A percentile compares a stretch with the other conserved stretches of the same genome.
Conservation (phyloP, 805 yeast genomes). For the Metschnikowia colocasiae region DNA sequence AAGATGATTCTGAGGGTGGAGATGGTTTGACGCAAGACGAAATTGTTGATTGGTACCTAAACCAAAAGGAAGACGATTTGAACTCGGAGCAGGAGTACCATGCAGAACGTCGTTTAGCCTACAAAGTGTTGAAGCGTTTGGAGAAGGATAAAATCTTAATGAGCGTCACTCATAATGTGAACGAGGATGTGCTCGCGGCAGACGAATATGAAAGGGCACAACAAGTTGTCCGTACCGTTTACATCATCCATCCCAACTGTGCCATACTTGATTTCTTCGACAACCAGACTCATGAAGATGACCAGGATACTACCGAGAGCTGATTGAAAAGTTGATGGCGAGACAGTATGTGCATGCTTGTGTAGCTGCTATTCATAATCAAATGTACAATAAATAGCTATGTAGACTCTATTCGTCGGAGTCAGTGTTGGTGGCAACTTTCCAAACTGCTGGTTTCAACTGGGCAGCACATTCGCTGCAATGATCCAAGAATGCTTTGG, state of each 20-base stretch:
- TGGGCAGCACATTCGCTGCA: constrained; percentile 56
- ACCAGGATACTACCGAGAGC: constrained; percentile 2
- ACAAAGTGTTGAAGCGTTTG: constrained; percentile 76
- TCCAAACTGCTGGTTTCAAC: constrained; percentile 11
- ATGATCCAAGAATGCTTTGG: constrained; percentile 60
- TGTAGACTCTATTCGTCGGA: not conserved
- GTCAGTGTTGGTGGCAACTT: not conserved
- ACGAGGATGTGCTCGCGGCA: constrained; percentile 25
- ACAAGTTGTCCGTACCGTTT: constrained; percentile 26
- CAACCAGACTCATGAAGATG: constrained; percentile 14
- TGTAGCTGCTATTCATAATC: not conserved
- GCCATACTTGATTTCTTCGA: constrained; percentile 67
- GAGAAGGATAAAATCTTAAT: constrained; percentile 82
- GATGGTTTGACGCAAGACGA: constrained; percentile 66
- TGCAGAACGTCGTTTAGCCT: constrained; percentile 65
- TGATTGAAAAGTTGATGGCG: not conserved
- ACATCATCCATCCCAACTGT: constrained; percentile 73
- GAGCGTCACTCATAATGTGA: constrained; percentile 39
- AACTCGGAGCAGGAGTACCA: constrained; percentile 66
- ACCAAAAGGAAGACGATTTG: constrained; percentile 67
- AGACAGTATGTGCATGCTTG: not conserved
- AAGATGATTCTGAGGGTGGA: constrained; percentile 44
- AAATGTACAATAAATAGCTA: constrained; percentile 2
- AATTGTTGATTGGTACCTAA: constrained; percentile 77
- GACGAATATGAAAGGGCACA: constrained; percentile 12